Base-by-base conservation (phyloP, 2,329 filamentous ascomycete genomes). In the Aspergillus fructus region DNA sequence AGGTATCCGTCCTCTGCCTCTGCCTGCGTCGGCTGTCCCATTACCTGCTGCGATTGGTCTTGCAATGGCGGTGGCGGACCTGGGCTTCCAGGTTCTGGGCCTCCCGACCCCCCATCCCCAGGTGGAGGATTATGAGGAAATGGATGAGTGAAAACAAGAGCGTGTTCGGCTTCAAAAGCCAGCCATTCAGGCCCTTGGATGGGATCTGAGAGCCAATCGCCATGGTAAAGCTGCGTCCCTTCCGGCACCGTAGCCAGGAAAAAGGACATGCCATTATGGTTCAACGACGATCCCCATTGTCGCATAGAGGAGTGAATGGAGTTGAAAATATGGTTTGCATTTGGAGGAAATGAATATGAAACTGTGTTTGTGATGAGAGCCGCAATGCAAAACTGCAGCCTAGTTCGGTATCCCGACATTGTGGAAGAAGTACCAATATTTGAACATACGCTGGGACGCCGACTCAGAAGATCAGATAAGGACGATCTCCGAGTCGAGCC, bases 81-180 rank as follows among this genome's bases (percentile, higher is more conserved):
- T 1, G 12, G 24, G 13, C 8, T 40, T 42, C 5, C 9, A 30
- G 27, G 17, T 42, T 43, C 21, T 40, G 19, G 41, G 15, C 27
- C 17, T 34, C 33, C 15, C 23, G 19, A 46, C 37, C 5, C 37
- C 37, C 30, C 45, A 19, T 53, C 37, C 12, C 41, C 24, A 12
- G 42, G 53, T 5, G 63, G 65, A 0, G 57, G 60, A 7, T 59
- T 51, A 7, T 53, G 54, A 41, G 33, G 58, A 3, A 47, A 24
- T 6, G 63, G 59, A n/a, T 62, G 53, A 0, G 88, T 85, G 72
- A 92, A 91, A 3, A 78, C 68, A 62, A 88, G 78, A 0, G 89
- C 86, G 71, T 92, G 89, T 64, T 92, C 89, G 3, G 88, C 81
- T 69, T 92, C 89, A 66, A 91, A 92, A 0, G 89, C 89, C 1